Base-by-base conservation (phyloP, 2,329 filamentous ascomycete species). In the Karstenula rhodostoma region DNA sequence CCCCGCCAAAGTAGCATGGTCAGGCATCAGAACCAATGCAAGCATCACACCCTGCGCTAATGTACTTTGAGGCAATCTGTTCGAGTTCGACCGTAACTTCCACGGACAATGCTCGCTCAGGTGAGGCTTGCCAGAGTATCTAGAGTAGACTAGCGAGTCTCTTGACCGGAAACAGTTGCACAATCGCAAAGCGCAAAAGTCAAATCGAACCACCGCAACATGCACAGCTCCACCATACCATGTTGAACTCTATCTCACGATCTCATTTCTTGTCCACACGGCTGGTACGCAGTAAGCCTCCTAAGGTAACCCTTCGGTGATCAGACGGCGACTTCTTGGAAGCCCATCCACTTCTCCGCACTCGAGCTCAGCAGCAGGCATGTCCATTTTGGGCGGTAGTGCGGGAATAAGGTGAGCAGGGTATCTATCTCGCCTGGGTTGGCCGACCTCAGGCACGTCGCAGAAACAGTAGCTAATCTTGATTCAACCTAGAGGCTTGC, bases 371-470 rank as follows among this genome's bases (percentile, higher is more conserved):
- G 17, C 37, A 40, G 17, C 2, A 15, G n/a, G 37, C 37, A 40
- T 40, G 17, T 1, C 29, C 25, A 5, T 2, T 35, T 9, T 22
- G 47, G 17, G 15, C 47, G 13, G 25, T 15, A 15, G 27, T 27
- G 42, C 52, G 42, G 52, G 44, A 55, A 55, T 47, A 55, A 47
- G 40, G n/a, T 19, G 7, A 29, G 27, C 46, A 35, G 52, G 33
- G 52, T 46, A 15, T 23, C 29, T 46, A 15, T 23, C 29, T 55
- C 52, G 52, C 52, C 52, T 55, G 52, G 37, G 42, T 55, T 54
- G 52, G 42, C 52, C 40, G 42, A 33, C 25, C 25, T 35, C 10
- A 33, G 40, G 40, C 37, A 19, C 27, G 50, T 53, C 35, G n/a
- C 15, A 29, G 22, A 13, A 22, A 19, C 25, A 25, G 42, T 42